phyloP scores from a whole-genome alignment of 1,284 basidiomycete genomes.

The Moesziomyces antarcticus region DNA sequence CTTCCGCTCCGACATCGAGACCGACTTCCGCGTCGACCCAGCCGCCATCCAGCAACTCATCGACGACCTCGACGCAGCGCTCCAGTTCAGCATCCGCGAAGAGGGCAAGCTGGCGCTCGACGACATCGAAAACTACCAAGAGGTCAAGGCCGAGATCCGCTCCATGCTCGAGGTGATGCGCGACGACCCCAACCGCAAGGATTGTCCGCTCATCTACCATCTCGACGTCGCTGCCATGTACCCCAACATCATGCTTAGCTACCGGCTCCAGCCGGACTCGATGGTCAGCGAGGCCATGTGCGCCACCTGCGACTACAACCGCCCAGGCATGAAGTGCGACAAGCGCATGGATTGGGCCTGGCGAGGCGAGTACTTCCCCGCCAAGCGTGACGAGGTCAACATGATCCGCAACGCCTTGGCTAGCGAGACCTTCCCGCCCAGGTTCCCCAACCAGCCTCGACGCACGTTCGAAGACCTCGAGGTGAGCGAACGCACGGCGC shows the following conservation, averaged over 20 bases:
- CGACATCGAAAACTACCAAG: constrained; percentile 92
- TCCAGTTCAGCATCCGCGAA: constrained; percentile 87
- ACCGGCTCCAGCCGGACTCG: constrained; percentile 97
- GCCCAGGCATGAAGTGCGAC: constrained; percentile 94
- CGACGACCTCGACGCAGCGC: constrained; percentile 89
- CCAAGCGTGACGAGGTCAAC: constrained; percentile 96
- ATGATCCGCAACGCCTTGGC: constrained; percentile 98
- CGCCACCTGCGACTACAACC: constrained; percentile 98
- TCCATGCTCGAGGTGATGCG: constrained; percentile 86
- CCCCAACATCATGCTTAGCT: constrained; percentile 99
- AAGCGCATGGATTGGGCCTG: constrained; percentile 96
- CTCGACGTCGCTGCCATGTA: constrained; percentile 99
- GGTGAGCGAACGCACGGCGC: constrained; percentile 86
- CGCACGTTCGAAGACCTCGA: constrained; percentile 87
- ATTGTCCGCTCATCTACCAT: constrained; percentile 97
- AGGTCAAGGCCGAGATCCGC: constrained; percentile 85
- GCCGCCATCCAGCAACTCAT: constrained; percentile 90
- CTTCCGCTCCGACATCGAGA: constrained; percentile 93
- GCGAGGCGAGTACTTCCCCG: constrained; percentile 98
- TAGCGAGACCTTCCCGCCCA: constrained; percentile 90
- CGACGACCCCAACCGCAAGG: constrained; percentile 86
- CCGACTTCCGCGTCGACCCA: constrained; percentile 95
- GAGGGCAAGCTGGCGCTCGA: constrained; percentile 86
- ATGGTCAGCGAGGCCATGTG: constrained; percentile 96
- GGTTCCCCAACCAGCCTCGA: constrained; percentile 77